Evolutionary conservation across 2,329 filamentous ascomycete species (phyloP).

Genomic region (Epicoccum sorghinum): DNA sequence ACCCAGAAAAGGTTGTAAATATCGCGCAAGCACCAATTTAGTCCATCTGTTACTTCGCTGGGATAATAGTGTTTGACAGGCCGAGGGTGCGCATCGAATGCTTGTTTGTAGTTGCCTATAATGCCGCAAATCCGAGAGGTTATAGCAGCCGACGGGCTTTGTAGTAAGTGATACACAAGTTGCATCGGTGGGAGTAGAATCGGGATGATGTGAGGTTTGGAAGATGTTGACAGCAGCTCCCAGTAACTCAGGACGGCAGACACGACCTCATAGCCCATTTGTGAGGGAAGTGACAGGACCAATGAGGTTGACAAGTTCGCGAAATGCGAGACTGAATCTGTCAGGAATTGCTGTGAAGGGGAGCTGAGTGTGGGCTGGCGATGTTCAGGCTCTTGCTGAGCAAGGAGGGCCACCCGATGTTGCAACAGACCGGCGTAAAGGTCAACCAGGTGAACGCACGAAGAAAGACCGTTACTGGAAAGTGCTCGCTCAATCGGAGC

Average conservation of each 20-base stretch:
- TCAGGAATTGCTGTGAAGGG: slow-evolving; percentile 50
- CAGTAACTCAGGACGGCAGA: slow-evolving; percentile 69
- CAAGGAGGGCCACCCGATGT: slow-evolving; percentile 54
- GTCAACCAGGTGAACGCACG: slow-evolving; percentile 65
- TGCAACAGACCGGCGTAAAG: slow-evolving; percentile 73
- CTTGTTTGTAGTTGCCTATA: slow-evolving; percentile 73
- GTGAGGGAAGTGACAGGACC: slow-evolving; percentile 32
- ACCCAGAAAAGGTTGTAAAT: slow-evolving; percentile 85
- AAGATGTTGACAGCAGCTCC: slow-evolving; percentile 61
- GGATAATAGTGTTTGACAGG: slow-evolving; percentile 47
- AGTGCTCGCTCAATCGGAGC: slow-evolving; percentile 50
- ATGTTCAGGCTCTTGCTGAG: slow-evolving; percentile 24
- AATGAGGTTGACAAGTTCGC: slow-evolving; percentile 39
- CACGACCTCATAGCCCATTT: slow-evolving; percentile 49
- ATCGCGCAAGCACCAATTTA: slow-evolving; percentile 88
- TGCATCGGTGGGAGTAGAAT: slow-evolving; percentile 71
- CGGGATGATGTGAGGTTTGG: slow-evolving; percentile 54
- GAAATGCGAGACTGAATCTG: slow-evolving; percentile 38
- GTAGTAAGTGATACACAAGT: slow-evolving; percentile 74
- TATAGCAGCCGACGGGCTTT: slow-evolving; percentile 66
- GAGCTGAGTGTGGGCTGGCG: slow-evolving; percentile 32
- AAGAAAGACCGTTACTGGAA: slow-evolving; percentile 48
- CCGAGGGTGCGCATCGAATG: slow-evolving; percentile 69
- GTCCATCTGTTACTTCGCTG: slow-evolving; percentile 56
- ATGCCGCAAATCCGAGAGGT: slow-evolving; percentile 73